Base-by-base conservation (phyloP, 2,329 filamentous ascomycete genomes). In the Clonostachys sp. region DNA sequence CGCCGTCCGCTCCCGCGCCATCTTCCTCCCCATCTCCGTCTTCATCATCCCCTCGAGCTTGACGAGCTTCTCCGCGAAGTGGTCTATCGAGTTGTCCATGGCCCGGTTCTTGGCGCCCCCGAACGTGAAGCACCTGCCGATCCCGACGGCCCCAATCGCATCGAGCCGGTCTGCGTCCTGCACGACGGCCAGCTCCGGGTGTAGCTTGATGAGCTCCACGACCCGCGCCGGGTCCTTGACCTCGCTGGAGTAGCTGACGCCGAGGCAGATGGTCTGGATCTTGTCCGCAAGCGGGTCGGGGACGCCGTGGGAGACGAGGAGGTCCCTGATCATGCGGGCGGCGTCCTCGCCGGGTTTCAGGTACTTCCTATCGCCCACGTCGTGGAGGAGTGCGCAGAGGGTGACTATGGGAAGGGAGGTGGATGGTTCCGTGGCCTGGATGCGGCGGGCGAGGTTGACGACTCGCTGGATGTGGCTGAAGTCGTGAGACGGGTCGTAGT, bases 111-210 rank as follows among this genome's bases (percentile, higher is more conserved):
- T 81, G 12, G 83, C 85, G 0, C 86, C 91, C 0, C 86, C 82
- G 62, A 83, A 96, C 5, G 66, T 60, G 55, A 71, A 71, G 7
- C 61, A 81, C 41, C 92, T 74, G 3, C 81, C 91, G 48, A 96
- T 84, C 1, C 92, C 92, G 33, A 96, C 80, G 0, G 88, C 89
- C 1, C 91, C 92, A 44, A 96, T 84, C 5, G 91, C 88, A 67
- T 97, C 92, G n/a, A 97, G 73, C 7, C 91, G 77, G 70, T 96
- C 92, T 5, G 91, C 91, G 65, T 96, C 92, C 68, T 96, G 91
- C 34, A 96, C 90, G 43, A 95, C 80, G 0, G 82, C 91, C 34
- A 71, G 59, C 55, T 70, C 67, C 2, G 89, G 89, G 61, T 87
- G 73, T 33, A 68, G 60, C 6, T 61, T 62, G n/a, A 95, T 72